phyloP scores from a whole-genome alignment of 768 basidiomycete species.

The Suillus discolor region DNA sequence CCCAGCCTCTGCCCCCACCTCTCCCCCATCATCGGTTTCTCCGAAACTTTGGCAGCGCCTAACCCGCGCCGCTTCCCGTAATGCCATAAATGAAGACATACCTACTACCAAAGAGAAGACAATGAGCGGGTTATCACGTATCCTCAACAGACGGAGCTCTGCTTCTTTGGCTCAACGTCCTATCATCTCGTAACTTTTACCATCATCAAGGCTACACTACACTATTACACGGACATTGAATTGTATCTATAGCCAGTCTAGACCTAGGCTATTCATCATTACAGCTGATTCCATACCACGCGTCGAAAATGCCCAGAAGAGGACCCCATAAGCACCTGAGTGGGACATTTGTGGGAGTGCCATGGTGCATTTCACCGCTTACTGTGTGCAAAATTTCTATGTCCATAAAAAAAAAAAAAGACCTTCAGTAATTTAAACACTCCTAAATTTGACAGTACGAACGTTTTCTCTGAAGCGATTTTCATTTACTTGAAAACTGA shows the following conservation, averaged over 20 bases:
- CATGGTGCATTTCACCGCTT: too few relatives aligned
- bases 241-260: neutral
- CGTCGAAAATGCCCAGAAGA: too few relatives aligned
- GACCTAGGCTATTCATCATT: too few relatives aligned
- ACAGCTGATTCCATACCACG: too few relatives aligned
- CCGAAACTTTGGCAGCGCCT: slow-evolving; percentile 29
- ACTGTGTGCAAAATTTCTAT: too few relatives aligned
- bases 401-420: too few relatives aligned
- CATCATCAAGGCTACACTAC: neutral
- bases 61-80: slow-evolving; percentile 21
- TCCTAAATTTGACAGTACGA: too few relatives aligned
- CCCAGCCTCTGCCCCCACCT: neutral
- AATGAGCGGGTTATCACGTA: slow-evolving; percentile 23
- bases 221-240: neutral
- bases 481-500: too few relatives aligned
- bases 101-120: slow-evolving; percentile 12
- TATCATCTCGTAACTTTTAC: neutral
- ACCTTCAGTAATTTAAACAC: too few relatives aligned
- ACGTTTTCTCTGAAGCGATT: too few relatives aligned
- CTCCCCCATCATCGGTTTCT: slow-evolving; percentile 10
- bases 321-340: too few relatives aligned
- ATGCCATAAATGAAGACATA: slow-evolving; percentile 15
- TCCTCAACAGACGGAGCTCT: slow-evolving; percentile 20
- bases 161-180: slow-evolving; percentile 12
- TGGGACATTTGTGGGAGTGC: too few relatives aligned